These are phyloP conservation scores for Silene latifolia DNA, from an alignment of 148 eudicot genomes.

Conservation along the genomic window DNA sequence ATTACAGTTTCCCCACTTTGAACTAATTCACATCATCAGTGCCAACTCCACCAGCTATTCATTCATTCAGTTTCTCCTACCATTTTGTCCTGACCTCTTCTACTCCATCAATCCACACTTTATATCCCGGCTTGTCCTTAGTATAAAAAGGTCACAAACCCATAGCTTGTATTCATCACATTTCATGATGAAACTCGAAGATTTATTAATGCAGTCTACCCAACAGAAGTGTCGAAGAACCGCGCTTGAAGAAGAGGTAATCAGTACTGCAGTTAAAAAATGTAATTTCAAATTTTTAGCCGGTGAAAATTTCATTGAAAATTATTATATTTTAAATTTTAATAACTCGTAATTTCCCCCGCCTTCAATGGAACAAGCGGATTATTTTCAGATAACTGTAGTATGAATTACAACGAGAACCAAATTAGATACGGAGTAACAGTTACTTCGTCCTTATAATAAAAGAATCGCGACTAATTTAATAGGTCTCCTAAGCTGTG, in stretches of 20 bases:
- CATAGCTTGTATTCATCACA: background rate
- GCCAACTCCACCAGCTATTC: conserved; percentile 17
- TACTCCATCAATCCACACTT: background rate
- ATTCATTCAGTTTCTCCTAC: conserved; percentile 30
- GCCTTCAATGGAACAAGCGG: too few species aligned
- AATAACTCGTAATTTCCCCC: too few species aligned
- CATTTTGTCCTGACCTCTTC: conserved; percentile 2
- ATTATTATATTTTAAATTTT: too few species aligned
- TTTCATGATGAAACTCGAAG: conserved; percentile 75
- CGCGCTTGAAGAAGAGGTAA: conserved; percentile 73
- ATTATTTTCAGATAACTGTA: too few species aligned
- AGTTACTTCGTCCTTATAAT: too few species aligned
- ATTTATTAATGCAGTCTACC: conserved; percentile 58
- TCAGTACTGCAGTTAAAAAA: too few species aligned
- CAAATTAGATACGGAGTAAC: too few species aligned
- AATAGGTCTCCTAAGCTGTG: too few species aligned
- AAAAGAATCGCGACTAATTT: too few species aligned
- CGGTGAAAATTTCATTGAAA: too few species aligned
- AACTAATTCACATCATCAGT: conserved; percentile 21
- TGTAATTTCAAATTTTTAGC: too few species aligned
- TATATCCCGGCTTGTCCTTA: background rate
- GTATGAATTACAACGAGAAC: too few species aligned
- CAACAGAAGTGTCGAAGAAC: conserved; percentile 44
- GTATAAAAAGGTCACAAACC: background rate
- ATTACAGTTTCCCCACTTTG: conserved; percentile 27